Base-by-base conservation (phyloP, 2,329 filamentous ascomycete species). In the Xylariaceae sp. region DNA sequence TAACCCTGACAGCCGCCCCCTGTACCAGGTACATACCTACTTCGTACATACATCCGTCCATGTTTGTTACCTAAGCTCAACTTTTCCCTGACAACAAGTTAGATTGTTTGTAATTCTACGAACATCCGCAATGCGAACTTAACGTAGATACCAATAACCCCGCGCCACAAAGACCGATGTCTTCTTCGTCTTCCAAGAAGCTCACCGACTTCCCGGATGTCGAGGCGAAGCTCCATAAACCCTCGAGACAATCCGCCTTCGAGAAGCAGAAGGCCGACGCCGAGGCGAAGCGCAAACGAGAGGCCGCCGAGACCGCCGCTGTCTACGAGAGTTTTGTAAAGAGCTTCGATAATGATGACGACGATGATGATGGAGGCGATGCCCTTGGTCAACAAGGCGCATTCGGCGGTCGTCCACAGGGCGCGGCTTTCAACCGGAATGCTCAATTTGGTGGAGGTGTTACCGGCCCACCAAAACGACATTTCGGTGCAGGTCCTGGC, bases 251-350 rank as follows among this genome's bases (percentile, higher is more conserved):
- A 70, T 96, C 91, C 19, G 82, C 89, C 21, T 96, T 96, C 71
- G 93, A 96, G 76, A 88, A 88, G 66, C 90, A 96, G 72, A 91
- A 90, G 73, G 90, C 90, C 57, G 91, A 96, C 71, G 90, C 90
- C 54, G 91, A 96, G 78, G 91, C 91, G 20, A 96, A 96, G 76
- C 87, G 90, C 56, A 82, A 85, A 65, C 84, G 91, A 64, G 93
- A 96, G 73, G 89, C 89, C 67, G 91, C 89, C 63, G 93, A 96
- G 75, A 96, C 90, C 6, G 90, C 89, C 20, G 91, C 91, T 20
- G 91, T 92, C 0, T 90, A 93, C 72, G 86, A 91, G 65, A 91
- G 93, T 63, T 96, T 96, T 64, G 85, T 95, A 54, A 93, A 93
- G 74, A 91, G 83, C 52, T 90, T 90, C 66, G 87, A 86, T 44